Conservation (phyloP, 441 rosid species). For the Bruguiera hainesii region DNA sequence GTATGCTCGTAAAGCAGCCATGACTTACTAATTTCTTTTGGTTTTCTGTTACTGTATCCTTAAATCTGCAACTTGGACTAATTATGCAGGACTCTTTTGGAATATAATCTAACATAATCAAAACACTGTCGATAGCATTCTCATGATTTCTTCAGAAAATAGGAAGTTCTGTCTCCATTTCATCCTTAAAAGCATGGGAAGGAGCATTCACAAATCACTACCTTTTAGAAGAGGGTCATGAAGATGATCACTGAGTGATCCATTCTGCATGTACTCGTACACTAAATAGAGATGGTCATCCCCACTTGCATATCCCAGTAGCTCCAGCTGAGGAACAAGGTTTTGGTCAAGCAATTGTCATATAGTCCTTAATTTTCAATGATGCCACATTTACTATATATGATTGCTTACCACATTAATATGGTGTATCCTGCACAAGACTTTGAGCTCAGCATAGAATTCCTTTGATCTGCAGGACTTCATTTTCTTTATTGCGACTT, state of each 20-base stretch:
- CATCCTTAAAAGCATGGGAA: neutral
- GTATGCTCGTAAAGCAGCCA: too few relatives aligned
- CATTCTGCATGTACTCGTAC: conserved; percentile 36
- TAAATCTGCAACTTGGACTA: too few relatives aligned
- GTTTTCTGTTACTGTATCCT: too few relatives aligned
- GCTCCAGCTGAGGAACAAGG: conserved; percentile 30
- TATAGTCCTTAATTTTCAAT: neutral
- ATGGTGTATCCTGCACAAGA: conserved; percentile 37
- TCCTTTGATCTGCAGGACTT: conserved; percentile 29
- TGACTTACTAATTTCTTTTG: too few relatives aligned
- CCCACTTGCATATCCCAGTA: conserved; percentile 36
- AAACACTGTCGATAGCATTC: too few relatives aligned
- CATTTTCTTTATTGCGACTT: conserved; percentile 43
- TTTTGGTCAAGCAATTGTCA: conserved; percentile 5
- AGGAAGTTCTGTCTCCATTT: neutral
- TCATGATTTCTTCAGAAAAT: too few relatives aligned
- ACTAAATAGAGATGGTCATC: conserved; percentile 31
- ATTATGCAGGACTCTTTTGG: too few relatives aligned
- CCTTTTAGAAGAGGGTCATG: conserved; percentile 34
- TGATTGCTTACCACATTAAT: conserved; percentile 33
- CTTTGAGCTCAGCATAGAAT: conserved; percentile 37
- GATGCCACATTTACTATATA: neutral
- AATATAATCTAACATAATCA: too few relatives aligned
- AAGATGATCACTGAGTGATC: conserved; percentile 38
- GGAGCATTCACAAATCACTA: neutral